These are phyloP conservation scores for Centrapalus pauciflorus DNA, from an alignment of 129 eudicot genomes.

Conservation along the genomic window DNA sequence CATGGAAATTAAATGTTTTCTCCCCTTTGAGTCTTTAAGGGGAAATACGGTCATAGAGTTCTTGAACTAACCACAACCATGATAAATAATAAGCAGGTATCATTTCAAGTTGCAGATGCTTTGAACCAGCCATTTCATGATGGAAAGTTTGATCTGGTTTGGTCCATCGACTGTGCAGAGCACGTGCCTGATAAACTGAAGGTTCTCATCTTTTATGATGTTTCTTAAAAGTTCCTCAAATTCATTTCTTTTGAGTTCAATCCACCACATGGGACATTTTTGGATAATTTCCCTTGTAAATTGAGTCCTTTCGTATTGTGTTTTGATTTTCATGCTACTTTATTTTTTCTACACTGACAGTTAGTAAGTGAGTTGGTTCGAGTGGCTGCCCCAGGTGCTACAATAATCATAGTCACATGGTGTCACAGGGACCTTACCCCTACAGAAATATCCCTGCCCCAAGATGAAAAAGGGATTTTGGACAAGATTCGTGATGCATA, in stretches of 20 bases:
- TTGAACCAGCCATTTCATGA: slow-evolving; percentile 87
- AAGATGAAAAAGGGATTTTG: slow-evolving; percentile 58
- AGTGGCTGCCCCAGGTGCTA: slow-evolving; percentile 95
- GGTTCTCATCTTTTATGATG: slow-evolving; percentile 28
- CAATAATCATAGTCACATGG: slow-evolving; percentile 90
- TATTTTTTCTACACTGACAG: slow-evolving; percentile 33
- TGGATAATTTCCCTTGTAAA: not conserved
- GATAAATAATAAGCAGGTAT: slow-evolving; percentile 43
- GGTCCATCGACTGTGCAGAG: slow-evolving; percentile 99
- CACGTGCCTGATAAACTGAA: slow-evolving; percentile 93
- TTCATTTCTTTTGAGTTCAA: not conserved
- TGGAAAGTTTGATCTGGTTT: slow-evolving; percentile 84
- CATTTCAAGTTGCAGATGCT: slow-evolving; percentile 93
- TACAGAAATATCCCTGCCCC: slow-evolving; percentile 52
- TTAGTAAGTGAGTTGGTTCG: slow-evolving; percentile 85
- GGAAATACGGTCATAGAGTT: not conserved
- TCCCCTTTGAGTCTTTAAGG: not conserved
- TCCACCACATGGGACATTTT: not conserved
- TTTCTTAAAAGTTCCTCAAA: not conserved
- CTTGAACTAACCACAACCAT: slow-evolving; percentile 6
- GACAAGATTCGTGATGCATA: slow-evolving; percentile 71
- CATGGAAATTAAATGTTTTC: not conserved
- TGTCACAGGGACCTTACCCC: slow-evolving; percentile 91
- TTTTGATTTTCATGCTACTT: slow-evolving; percentile 6
- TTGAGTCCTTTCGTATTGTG: not conserved